phyloP scores from a whole-genome alignment of 1,284 basidiomycete species.

The Leccinum pachyderme region DNA sequence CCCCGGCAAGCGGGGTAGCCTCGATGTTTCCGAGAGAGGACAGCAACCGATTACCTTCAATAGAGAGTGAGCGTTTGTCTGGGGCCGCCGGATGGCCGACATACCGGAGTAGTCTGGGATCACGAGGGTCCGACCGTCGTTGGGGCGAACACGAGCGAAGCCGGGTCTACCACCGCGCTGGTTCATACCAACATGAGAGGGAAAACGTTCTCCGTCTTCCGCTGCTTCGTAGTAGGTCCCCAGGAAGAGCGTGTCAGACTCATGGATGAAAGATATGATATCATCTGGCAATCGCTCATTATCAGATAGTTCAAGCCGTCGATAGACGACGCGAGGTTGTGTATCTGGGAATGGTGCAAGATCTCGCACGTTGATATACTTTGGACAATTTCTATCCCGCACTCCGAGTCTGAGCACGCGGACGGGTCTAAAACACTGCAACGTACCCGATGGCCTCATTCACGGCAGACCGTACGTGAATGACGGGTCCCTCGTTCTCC shows the following conservation, averaged over 20 bases:
- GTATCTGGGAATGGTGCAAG: conserved; percentile 42
- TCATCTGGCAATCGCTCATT: conserved; percentile 48
- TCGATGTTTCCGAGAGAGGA: conserved; percentile 65
- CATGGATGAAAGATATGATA: conserved; percentile 46
- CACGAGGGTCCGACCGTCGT: conserved; percentile 53
- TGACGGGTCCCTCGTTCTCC: conserved; percentile 14
- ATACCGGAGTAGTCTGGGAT: conserved; percentile 63
- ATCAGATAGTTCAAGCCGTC: conserved; percentile 33
- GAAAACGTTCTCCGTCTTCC: conserved; percentile 37
- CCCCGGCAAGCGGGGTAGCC: conserved; percentile 50
- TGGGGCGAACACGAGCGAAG: conserved; percentile 54
- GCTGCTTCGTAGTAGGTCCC: conserved; percentile 50
- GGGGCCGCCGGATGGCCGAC: conserved; percentile 1
- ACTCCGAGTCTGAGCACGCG: neutral
- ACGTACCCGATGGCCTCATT: conserved; percentile 57
- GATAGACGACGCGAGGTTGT: conserved; percentile 38
- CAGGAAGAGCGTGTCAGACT: conserved; percentile 54
- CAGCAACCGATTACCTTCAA: conserved; percentile 56
- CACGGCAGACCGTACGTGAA: conserved; percentile 38
- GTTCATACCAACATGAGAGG: conserved; percentile 64
- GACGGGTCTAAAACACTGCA: neutral
- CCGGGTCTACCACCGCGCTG: conserved; percentile 61
- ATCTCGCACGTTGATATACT: conserved; percentile 60
- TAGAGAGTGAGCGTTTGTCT: neutral
- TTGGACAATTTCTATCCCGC: conserved; percentile 56